Conservation (phyloP, 2,329 filamentous ascomycete genomes). For the Trichoderma atrobrunneum region DNA sequence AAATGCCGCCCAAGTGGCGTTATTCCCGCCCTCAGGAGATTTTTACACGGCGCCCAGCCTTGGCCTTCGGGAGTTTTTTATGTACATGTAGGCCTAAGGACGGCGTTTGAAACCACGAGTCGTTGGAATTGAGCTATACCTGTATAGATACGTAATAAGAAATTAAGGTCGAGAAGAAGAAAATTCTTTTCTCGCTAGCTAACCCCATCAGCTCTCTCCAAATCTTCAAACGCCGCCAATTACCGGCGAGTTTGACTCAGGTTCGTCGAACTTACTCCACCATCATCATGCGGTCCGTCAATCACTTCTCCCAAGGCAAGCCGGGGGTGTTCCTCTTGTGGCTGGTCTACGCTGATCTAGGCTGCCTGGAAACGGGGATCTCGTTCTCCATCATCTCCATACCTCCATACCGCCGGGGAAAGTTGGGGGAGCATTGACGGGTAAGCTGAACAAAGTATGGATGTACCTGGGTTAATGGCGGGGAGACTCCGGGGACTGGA, state of each 20-base stretch:
- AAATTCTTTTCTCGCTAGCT: conserved; percentile 5
- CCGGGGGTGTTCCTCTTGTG: not conserved
- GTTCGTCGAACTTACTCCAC: conserved; percentile 1
- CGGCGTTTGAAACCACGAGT: not conserved
- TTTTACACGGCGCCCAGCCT: not conserved
- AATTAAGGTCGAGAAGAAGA: not conserved
- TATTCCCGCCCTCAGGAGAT: not conserved
- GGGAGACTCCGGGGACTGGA: not conserved
- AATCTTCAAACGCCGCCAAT: not conserved
- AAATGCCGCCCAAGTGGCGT: conserved; percentile 7
- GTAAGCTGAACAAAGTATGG: not conserved
- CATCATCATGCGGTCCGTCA: not conserved
- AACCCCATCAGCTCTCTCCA: not conserved
- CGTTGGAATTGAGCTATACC: not conserved
- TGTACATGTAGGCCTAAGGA: not conserved
- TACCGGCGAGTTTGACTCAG: not conserved
- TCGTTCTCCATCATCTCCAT: conserved; percentile 6
- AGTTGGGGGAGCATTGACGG: conserved; percentile 9
- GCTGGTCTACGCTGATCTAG: conserved; percentile 4
- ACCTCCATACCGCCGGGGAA: conserved; percentile 12
- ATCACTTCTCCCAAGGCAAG: not conserved
- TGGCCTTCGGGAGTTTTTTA: not conserved
- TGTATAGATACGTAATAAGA: not conserved
- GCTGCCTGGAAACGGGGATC: conserved; percentile 14
- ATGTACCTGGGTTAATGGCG: not conserved